Evolutionary conservation across 768 basidiomycete genomes (phyloP), one percentile per base, ranked within the genome.

Genomic region (Boletus subcaerulescens): DNA sequence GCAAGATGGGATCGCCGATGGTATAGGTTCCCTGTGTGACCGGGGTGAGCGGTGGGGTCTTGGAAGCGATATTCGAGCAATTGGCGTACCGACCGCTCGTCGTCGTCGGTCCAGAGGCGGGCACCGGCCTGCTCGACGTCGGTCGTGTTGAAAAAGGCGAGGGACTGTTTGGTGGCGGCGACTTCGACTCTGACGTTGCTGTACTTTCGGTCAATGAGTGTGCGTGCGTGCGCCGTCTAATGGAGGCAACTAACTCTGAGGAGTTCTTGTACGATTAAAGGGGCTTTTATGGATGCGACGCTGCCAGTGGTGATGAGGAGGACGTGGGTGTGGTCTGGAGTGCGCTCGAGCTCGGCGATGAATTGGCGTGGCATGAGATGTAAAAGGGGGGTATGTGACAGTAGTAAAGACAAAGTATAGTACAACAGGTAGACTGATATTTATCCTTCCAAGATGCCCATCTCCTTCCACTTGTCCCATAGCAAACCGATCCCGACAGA

Each of bases 271-370:
- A 92, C 91, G 55, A 99, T 97, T 50, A 97, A 78, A 5, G 95
- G 93, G 2, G 86, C 86, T 65, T 98, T 98, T 66, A 98, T 83
- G 48, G 93, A 93, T 0, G 96, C 95, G 10, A 99, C 96, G 65
- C 91, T 94, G n/a, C 96, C 95, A 0, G 93, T 91, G 0, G 89
- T 86, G 56, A 98, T 85, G 38, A 98, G 77, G 5, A 98, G 71
- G 42, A 97, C 83, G 65, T 95, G 88, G 2, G 57, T 52, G 58
- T 69, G 49, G 47, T 68, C 48, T 2, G 56, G 52, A 0, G n/a
- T 4, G 1, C 71, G 69, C 33, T 72, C 69, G 44, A 57, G 54
- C 46, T 70, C 65, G 20, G 68, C 60, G 38, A 67, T 8, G 58
- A 71, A 71, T 44, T 63, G 63, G 17, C 49, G 55, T 20, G 48